Evolutionary conservation across 1,139 yeast genomes (phyloP), one percentile per base, ranked within the genome.

Genomic region (Zygoascus meyerae): DNA sequence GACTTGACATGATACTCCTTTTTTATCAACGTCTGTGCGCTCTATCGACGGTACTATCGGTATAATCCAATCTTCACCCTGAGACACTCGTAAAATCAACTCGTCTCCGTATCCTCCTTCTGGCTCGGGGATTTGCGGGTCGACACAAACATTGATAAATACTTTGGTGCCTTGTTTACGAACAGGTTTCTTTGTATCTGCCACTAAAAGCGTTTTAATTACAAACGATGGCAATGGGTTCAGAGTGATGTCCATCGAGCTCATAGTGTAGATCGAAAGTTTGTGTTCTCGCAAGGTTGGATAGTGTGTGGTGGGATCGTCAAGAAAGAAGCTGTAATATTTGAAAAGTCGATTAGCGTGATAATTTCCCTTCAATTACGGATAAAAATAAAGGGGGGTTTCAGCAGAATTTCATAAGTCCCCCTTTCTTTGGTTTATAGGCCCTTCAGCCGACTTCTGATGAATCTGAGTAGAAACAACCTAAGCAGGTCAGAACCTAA

Each of bases 1-100:
- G 2, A 86, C 87, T 34, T 75, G 67, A 32, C 87, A 78, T 14
- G 70, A 66, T 8, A 69, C 67, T 0, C 94, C 95, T 57, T 81
- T 80, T 62, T 86, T 86, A 59, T 89, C 96, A 14, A 53, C 63
- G 35, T 75, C 81, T 9, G 58, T 56, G 14, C 81, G 62, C 47
- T 75, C 75, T 0, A 71, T 68, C 0, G 90, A 79, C 0, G 86
- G 77, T 0, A 84, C 74, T 8, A 87, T 78, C 1, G 96, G 96
- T 2, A 87, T 83, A 51, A 84, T 90, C 95, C 95, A 87, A 58
- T 81, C 73, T 56, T 82, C 81, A 36, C 79, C 79, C 62, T 81
- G 78, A 26, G 86, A 83, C 47, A 79, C 64, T 1, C 85, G 81
- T 56, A 81, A 81, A 5, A 86, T 79, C 2, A 71, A 64, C 30